Conservation (phyloP, 768 basidiomycete species). For the Hebeloma cylindrosporum region DNA sequence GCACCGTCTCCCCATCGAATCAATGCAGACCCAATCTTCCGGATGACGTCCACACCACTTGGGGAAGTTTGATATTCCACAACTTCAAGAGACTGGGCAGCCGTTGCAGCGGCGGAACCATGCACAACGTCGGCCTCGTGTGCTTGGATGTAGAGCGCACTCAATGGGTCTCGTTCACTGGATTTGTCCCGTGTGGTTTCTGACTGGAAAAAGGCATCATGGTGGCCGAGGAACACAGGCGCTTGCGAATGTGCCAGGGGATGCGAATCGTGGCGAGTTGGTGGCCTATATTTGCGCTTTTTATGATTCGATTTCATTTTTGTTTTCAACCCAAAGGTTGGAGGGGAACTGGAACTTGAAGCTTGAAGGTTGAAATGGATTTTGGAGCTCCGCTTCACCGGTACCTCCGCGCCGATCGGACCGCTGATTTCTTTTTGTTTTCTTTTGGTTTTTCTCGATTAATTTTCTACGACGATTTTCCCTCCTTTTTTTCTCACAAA, state of each 20-base stretch:
- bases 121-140: slow-evolving; percentile 75
- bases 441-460: too few species aligned
- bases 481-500: too few species aligned
- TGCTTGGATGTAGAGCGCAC: slow-evolving; percentile 56
- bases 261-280: slow-evolving; percentile 3
- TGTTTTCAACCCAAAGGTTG: too few species aligned
- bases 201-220: slow-evolving; percentile 9
- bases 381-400: too few species aligned
- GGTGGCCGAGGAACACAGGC: slow-evolving; percentile 15
- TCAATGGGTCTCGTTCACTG: slow-evolving; percentile 12
- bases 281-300: slow-evolving; percentile 15
- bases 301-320: slow-evolving; percentile 15
- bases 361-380: too few species aligned
- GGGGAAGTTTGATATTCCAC: slow-evolving; percentile 15
- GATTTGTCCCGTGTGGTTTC: neutral
- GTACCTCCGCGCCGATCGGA: too few species aligned
- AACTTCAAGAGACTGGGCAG: slow-evolving; percentile 40
- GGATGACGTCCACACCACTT: slow-evolving; percentile 4
- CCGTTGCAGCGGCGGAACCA: slow-evolving; percentile 43
- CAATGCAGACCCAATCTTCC: slow-evolving; percentile 33
- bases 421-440: too few species aligned
- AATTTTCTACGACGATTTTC: too few species aligned
- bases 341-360: too few species aligned
- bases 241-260: neutral
- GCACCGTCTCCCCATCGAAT: slow-evolving; percentile 31